Base-by-base conservation (phyloP, 2,329 filamentous ascomycete genomes). In the Aspergillus quadrilineatus region DNA sequence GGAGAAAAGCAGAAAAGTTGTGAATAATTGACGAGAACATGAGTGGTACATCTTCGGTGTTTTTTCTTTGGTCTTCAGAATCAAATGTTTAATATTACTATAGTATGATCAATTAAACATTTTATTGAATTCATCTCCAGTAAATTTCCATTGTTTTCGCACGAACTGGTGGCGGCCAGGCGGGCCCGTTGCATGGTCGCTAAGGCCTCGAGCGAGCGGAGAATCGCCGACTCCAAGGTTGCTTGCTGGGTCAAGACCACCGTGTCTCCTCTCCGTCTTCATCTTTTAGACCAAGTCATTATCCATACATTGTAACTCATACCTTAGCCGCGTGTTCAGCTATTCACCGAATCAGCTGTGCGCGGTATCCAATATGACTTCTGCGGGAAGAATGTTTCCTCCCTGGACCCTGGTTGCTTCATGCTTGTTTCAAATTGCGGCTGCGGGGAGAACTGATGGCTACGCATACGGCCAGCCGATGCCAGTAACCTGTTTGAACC, bases 401-500 rank as follows among this genome's bases (percentile, higher is more conserved):
- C 46, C 34, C 28, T 62, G 60, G 56, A 59, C 60, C 42, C 56
- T 66, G 34, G 45, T 64, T 30, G 53, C 54, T 29, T 61, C 52
- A 39, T 50, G 61, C 15, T 51, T 67, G 52, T 62, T 57, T 58
- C 65, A 62, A 50, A 54, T 55, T 39, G 61, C 58, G 22, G 63
- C 63, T 17, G 62, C 65, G 59, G 69, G 65, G 60, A 65, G 63
- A 55, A 54, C 61, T 50, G 54, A 66, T 44, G 73, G 72, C 46
- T 78, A 78, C 63, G 68, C 60, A 45, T 67, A 87, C 67, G 85
- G 85, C 64, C 86, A 87, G 12, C 73, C 82, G 9, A 87, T 91
- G 59, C 80, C 81, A 37, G 85, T 91, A 17, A 86, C 87, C 67
- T 91, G 88, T 77, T 83, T 91, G 79, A 88, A 89, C 67, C 81